A percentile compares a stretch with the other conserved stretches of the same genome.
Evolutionary conservation across 257 asterid species (phyloP).

Genomic region (Eucommia ulmoides): DNA sequence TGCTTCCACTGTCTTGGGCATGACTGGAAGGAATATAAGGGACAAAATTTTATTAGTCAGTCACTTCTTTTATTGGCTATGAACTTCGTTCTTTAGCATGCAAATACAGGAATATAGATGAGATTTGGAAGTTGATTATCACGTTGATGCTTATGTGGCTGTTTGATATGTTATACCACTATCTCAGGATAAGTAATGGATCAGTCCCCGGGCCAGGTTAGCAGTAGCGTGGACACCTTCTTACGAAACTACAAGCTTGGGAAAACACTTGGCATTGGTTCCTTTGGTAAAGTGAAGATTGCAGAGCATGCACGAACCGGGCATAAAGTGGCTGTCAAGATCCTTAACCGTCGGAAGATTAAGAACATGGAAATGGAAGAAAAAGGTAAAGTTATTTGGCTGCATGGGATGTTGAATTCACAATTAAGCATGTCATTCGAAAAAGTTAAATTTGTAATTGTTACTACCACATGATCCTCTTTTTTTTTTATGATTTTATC

Average conservation of each 20-base stretch:
- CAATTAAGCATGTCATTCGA: not conserved
- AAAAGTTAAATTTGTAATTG: not conserved
- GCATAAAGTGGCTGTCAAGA: slow-evolving; percentile 87
- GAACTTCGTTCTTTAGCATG: too few relatives aligned
- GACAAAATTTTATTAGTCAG: too few relatives aligned
- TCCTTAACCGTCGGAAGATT: slow-evolving; percentile 70
- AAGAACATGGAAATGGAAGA: slow-evolving; percentile 79
- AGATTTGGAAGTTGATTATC: too few relatives aligned
- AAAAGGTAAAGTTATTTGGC: slow-evolving; percentile 34
- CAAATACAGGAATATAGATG: too few relatives aligned
- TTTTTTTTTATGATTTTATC: too few relatives aligned
- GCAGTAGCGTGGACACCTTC: slow-evolving; percentile 53
- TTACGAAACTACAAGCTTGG: slow-evolving; percentile 81
- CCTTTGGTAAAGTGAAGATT: slow-evolving; percentile 81
- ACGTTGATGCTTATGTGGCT: too few relatives aligned
- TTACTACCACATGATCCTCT: too few relatives aligned
- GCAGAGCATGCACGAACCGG: slow-evolving; percentile 80
- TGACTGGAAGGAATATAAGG: too few relatives aligned
- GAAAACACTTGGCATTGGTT: slow-evolving; percentile 86
- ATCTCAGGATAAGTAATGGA: slow-evolving; percentile 46
- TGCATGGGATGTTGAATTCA: not conserved
- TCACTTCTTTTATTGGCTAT: too few relatives aligned
- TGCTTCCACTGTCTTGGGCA: too few relatives aligned
- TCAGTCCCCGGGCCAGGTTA: slow-evolving; percentile 37
- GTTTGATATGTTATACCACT: not conserved